Evolutionary conservation across 306 rosid genomes (phyloP).

Genomic region (Amphicarpaea edgeworthii): DNA sequence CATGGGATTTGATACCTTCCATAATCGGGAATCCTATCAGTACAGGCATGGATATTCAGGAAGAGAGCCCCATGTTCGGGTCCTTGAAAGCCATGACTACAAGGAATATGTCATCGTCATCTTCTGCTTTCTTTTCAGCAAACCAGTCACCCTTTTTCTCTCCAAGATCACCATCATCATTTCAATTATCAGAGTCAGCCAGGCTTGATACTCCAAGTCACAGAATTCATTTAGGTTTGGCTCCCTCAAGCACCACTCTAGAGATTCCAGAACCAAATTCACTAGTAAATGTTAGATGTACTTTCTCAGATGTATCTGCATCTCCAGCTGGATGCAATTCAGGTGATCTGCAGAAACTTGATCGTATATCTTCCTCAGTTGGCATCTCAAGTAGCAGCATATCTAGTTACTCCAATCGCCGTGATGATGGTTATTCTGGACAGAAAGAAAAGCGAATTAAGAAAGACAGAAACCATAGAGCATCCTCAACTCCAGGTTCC

Average conservation of each 20-base stretch:
- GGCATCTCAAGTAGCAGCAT: slow-evolving; percentile 69
- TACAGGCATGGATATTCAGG: slow-evolving; percentile 70
- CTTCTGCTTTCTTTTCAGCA: slow-evolving; percentile 83
- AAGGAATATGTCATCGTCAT: slow-evolving; percentile 81
- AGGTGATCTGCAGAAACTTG: slow-evolving; percentile 60
- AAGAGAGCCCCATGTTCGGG: slow-evolving; percentile 68
- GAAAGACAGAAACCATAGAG: slow-evolving; percentile 51
- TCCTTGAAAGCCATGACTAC: slow-evolving; percentile 61
- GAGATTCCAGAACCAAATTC: slow-evolving; percentile 60
- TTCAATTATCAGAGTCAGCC: slow-evolving; percentile 59
- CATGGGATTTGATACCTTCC: slow-evolving; percentile 49
- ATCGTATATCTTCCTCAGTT: slow-evolving; percentile 61
- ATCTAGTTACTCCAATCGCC: slow-evolving; percentile 55
- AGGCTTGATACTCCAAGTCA: slow-evolving; percentile 55
- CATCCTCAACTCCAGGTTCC: slow-evolving; percentile 55
- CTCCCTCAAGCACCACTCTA: slow-evolving; percentile 56
- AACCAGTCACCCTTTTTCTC: slow-evolving; percentile 90
- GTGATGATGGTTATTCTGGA: slow-evolving; percentile 50
- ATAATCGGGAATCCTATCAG: slow-evolving; percentile 40
- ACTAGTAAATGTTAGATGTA: slow-evolving; percentile 53
- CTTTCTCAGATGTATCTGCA: slow-evolving; percentile 53
- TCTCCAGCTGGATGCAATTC: slow-evolving; percentile 56
- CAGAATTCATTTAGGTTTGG: slow-evolving; percentile 53
- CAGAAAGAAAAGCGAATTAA: slow-evolving; percentile 57
- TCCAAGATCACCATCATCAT: slow-evolving; percentile 77